Evolutionary conservation across 768 basidiomycete species (phyloP).

Genomic region (Tulasnella sp.): DNA sequence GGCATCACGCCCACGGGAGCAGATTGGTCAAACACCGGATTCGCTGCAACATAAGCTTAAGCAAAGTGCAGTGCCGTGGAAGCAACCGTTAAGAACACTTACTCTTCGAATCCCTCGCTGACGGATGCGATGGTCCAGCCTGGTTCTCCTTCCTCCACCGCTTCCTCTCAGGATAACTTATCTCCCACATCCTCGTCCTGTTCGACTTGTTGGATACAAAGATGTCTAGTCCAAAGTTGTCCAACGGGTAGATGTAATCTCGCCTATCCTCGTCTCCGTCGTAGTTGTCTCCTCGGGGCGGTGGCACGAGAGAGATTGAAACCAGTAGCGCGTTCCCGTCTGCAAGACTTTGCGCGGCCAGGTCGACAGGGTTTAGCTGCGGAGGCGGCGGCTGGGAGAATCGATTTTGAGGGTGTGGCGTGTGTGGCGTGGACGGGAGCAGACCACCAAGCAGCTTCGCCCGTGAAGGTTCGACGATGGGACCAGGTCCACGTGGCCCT

Average conservation of each 20-base stretch:
- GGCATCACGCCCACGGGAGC: slow-evolving; percentile 62
- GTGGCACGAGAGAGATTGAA: slow-evolving; percentile 55
- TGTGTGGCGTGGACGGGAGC: background rate
- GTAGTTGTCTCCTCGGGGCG: background rate
- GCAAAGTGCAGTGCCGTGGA: background rate
- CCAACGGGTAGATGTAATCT: slow-evolving; percentile 62
- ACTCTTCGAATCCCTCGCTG: slow-evolving; percentile 5
- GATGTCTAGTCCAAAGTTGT: slow-evolving; percentile 75
- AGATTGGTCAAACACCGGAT: background rate
- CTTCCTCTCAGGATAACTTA: slow-evolving; percentile 55
- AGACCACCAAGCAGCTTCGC: slow-evolving; percentile 43
- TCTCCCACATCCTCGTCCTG: slow-evolving; percentile 73
- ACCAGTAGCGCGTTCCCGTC: slow-evolving; percentile 48
- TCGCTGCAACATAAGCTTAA: background rate
- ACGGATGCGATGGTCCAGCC: background rate
- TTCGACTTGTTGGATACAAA: slow-evolving; percentile 78
- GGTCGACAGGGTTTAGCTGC: background rate
- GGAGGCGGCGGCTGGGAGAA: slow-evolving; percentile 12
- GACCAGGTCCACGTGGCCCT: slow-evolving; percentile 49
- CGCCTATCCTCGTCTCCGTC: slow-evolving; percentile 33
- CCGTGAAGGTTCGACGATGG: slow-evolving; percentile 62
- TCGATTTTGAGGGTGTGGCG: slow-evolving; percentile 5
- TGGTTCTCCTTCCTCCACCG: slow-evolving; percentile 6
- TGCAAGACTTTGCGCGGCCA: background rate
- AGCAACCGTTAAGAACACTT: background rate